A percentile compares a stretch with the other conserved stretches of the same genome.
Evolutionary conservation across 257 asterid species (phyloP).

Genomic region (Petunia axillaris): DNA sequence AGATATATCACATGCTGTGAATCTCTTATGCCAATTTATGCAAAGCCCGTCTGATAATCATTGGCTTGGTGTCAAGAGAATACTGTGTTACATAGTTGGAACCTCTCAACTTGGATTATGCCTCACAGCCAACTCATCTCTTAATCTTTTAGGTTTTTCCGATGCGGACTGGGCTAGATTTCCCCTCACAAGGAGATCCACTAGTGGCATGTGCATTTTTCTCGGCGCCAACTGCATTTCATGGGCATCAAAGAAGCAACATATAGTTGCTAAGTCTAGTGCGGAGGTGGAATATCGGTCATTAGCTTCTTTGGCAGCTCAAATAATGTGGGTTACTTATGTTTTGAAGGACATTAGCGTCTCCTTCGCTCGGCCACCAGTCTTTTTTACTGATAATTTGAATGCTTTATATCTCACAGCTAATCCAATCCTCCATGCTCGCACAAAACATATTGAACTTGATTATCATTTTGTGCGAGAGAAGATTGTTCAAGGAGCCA

Average conservation of each 20-base stretch:
- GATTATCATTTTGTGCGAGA: neutral
- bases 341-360: too few relatives aligned
- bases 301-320: neutral
- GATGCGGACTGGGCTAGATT: conserved; percentile 16
- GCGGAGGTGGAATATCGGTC: neutral
- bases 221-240: neutral
- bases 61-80: neutral
- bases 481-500: neutral
- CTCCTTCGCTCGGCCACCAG: neutral
- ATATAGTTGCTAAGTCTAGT: neutral
- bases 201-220: neutral
- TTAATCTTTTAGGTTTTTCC: neutral
- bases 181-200: neutral
- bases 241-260: neutral
- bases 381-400: neutral
- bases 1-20: neutral
- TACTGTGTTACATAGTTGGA: neutral
- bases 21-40: neutral
- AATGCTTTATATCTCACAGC: neutral
- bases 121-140: neutral
- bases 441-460: neutral
- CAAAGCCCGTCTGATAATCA: neutral
- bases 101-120: neutral
- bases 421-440: neutral
- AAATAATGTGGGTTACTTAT: too few relatives aligned